phyloP scores from a whole-genome alignment of 2,329 filamentous ascomycete species.

The Dactylellina leptospora region DNA sequence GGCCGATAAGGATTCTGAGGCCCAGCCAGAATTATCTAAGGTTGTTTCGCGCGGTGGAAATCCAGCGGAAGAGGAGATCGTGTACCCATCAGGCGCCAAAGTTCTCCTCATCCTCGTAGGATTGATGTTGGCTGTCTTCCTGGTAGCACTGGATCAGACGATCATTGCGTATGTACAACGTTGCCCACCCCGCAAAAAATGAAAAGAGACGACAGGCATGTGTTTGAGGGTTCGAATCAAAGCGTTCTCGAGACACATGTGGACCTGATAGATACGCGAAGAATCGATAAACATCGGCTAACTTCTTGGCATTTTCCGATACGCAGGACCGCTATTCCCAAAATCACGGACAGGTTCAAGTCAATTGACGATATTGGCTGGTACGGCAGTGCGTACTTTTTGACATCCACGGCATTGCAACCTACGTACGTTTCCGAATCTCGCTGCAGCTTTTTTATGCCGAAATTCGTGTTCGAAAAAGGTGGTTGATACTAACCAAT shows the following conservation, averaged over 20 bases:
- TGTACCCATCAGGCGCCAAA: slow-evolving; percentile 34
- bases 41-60: slow-evolving; percentile 45
- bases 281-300: slow-evolving; percentile 41
- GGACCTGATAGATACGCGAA: slow-evolving; percentile 26
- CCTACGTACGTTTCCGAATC: slow-evolving; percentile 56
- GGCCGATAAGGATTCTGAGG: slow-evolving; percentile 26
- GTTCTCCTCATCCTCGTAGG: slow-evolving; percentile 35
- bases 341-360: slow-evolving; percentile 61
- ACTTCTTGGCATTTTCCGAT: slow-evolving; percentile 30
- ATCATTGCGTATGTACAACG: slow-evolving; percentile 47
- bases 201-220: background rate
- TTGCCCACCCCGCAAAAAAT: background rate
- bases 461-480: slow-evolving; percentile 61
- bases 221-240: background rate
- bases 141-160: slow-evolving; percentile 47
- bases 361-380: slow-evolving; percentile 58
- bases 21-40: slow-evolving; percentile 22
- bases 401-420: slow-evolving; percentile 53
- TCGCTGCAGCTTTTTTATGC: slow-evolving; percentile 58
- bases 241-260: background rate
- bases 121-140: slow-evolving; percentile 47
- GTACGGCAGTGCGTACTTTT: slow-evolving; percentile 58
- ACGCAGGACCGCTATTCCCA: slow-evolving; percentile 60
- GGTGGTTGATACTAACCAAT: slow-evolving; percentile 60
- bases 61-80: slow-evolving; percentile 26